Evolutionary conservation across 495 filamentous ascomycete genomes (phyloP).

Genomic region (Neurospora sp.): DNA sequence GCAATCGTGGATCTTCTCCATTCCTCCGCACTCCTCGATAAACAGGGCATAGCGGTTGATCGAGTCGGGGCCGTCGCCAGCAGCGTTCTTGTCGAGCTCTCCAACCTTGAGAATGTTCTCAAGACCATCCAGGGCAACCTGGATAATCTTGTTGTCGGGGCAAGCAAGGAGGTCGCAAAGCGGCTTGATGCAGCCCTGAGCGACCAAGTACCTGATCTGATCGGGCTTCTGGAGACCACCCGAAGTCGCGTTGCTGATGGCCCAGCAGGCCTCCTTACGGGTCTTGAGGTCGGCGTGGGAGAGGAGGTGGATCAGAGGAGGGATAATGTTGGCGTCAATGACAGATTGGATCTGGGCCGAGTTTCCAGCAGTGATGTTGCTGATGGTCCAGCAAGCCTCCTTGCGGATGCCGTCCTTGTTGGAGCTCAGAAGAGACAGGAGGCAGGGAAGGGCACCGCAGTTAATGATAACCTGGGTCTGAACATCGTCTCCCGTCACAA

Average conservation of each 20-base stretch:
- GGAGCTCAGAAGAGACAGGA: slow-evolving; percentile 86
- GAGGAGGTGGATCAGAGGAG: slow-evolving; percentile 88
- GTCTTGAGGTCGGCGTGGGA: slow-evolving; percentile 99
- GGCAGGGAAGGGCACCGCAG: slow-evolving; percentile 83
- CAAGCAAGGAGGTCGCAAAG: slow-evolving; percentile 93
- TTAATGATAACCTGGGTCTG: slow-evolving; percentile 99
- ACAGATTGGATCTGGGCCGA: slow-evolving; percentile 96
- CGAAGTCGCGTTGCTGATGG: slow-evolving; percentile 97
- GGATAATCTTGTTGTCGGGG: slow-evolving; percentile 99
- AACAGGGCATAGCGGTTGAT: slow-evolving; percentile 97
- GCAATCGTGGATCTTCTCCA: slow-evolving; percentile 99
- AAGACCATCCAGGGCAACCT: slow-evolving; percentile 93
- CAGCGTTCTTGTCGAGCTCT: slow-evolving; percentile 91
- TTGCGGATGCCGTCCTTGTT: slow-evolving; percentile 98
- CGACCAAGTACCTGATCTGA: slow-evolving; percentile 91
- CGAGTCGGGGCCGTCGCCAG: slow-evolving; percentile 58
- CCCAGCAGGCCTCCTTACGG: slow-evolving; percentile 99
- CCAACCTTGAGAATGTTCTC: slow-evolving; percentile 99
- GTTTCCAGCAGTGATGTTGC: slow-evolving; percentile 97
- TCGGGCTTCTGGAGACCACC: slow-evolving; percentile 98
- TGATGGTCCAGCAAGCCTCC: slow-evolving; percentile 99
- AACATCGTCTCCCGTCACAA: slow-evolving; percentile 96
- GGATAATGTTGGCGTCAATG: slow-evolving; percentile 93
- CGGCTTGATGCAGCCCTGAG: slow-evolving; percentile 91
- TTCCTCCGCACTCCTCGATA: slow-evolving; percentile 97